phyloP scores from a whole-genome alignment of 2,329 filamentous ascomycete genomes.

The Fusarium sp. region DNA sequence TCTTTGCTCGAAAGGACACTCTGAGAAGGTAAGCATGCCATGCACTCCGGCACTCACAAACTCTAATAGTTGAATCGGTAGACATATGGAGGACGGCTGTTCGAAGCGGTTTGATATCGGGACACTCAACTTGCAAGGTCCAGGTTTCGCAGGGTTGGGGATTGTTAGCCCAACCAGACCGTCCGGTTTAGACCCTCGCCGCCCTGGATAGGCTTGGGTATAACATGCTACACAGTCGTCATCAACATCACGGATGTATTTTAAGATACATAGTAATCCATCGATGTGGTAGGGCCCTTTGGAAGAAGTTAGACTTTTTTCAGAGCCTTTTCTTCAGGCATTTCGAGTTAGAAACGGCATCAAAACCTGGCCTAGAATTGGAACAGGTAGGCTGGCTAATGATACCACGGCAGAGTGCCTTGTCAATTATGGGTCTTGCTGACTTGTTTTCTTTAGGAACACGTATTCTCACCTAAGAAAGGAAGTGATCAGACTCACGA shows the following conservation, averaged over 20 bases:
- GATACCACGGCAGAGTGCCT: neutral
- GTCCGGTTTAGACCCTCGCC: slow-evolving; percentile 27
- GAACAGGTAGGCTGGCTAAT: neutral
- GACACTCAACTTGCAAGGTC: slow-evolving; percentile 57
- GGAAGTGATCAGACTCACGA: neutral
- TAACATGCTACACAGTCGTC: neutral
- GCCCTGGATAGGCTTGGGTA: slow-evolving; percentile 17
- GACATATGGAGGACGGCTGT: slow-evolving; percentile 81
- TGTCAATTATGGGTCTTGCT: neutral
- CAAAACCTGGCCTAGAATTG: neutral
- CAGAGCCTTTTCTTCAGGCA: too few relatives aligned
- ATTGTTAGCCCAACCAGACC: slow-evolving; percentile 30
- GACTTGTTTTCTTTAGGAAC: neutral
- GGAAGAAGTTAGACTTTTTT: neutral
- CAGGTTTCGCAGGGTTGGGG: slow-evolving; percentile 36
- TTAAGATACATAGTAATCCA: neutral
- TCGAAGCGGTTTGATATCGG: slow-evolving; percentile 71
- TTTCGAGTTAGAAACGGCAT: neutral
- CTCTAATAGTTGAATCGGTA: slow-evolving; percentile 46
- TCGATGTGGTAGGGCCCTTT: neutral
- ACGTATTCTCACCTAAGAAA: neutral
- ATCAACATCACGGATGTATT: neutral
- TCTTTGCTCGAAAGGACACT: slow-evolving; percentile 84
- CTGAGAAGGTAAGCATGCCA: slow-evolving; percentile 71
- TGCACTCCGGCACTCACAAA: neutral